phyloP scores from a whole-genome alignment of 768 basidiomycete genomes.

The Leccinum variicolor region DNA sequence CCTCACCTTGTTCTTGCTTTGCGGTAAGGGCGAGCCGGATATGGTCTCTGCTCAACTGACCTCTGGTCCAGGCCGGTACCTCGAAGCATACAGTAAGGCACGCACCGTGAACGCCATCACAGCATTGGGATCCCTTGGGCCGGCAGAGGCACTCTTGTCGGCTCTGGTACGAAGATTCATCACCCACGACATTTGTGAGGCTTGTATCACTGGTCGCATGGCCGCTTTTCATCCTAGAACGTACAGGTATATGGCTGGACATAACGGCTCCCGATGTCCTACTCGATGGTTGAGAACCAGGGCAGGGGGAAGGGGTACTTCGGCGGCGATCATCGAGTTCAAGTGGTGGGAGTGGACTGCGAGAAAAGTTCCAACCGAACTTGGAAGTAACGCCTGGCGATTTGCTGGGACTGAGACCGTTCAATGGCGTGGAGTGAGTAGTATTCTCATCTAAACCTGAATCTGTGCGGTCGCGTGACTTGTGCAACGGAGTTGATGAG shows the following conservation, averaged over 20 bases:
- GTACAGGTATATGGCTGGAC: constrained; percentile 45
- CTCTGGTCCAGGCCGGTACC: constrained; percentile 46
- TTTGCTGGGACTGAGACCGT: constrained; percentile 12
- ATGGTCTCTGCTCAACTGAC: neutral
- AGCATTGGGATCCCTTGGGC: constrained; percentile 60
- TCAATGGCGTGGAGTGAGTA: neutral
- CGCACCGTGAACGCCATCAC: constrained; percentile 74
- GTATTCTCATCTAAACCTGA: neutral
- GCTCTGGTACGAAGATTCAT: constrained; percentile 19
- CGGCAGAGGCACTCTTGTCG: constrained; percentile 58
- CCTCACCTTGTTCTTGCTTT: constrained; percentile 74
- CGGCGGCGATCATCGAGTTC: constrained; percentile 31
- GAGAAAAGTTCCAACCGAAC: constrained; percentile 41
- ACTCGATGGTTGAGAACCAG: constrained; percentile 24
- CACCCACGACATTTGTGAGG: constrained; percentile 21
- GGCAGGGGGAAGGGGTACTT: constrained; percentile 23
- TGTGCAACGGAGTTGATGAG: neutral
- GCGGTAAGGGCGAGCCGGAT: constrained; percentile 40
- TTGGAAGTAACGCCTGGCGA: constrained; percentile 24
- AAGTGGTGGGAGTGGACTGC: constrained; percentile 39
- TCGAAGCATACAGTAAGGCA: constrained; percentile 65
- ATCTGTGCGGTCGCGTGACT: constrained; percentile 1
- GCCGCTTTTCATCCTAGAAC: constrained; percentile 34
- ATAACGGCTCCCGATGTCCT: constrained; percentile 19
- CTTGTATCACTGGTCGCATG: constrained; percentile 19